Conservation (phyloP, 2,329 filamentous ascomycete genomes). For the Nigrospora osmanthi region DNA sequence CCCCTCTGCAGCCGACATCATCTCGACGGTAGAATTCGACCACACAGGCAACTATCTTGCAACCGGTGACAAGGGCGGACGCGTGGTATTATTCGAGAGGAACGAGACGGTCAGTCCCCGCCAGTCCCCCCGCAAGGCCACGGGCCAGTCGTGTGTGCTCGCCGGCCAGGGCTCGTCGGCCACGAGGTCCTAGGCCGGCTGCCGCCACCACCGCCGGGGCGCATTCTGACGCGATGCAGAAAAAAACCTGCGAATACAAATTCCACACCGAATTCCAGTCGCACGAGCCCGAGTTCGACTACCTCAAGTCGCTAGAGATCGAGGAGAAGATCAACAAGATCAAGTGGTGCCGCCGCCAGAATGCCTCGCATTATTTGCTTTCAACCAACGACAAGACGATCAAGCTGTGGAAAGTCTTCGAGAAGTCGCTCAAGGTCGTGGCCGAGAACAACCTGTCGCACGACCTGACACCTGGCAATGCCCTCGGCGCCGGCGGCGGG, state of each 20-base stretch:
- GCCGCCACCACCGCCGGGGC: too few species aligned
- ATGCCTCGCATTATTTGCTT: conserved; percentile 94
- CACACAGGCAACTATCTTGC: conserved; percentile 85
- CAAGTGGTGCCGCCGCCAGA: conserved; percentile 98
- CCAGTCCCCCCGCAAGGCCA: background rate
- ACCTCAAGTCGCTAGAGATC: conserved; percentile 97
- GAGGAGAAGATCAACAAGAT: conserved; percentile 99
- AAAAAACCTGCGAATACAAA: conserved; percentile 99
- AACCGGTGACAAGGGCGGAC: conserved; percentile 82
- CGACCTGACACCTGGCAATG: conserved; percentile 73
- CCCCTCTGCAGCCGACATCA: conserved; percentile 64
- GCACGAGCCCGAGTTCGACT: conserved; percentile 98
- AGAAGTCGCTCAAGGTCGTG: conserved; percentile 98
- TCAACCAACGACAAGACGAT: conserved; percentile 99
- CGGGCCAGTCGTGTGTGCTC: background rate
- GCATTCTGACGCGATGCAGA: conserved; percentile 43
- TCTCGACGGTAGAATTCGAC: conserved; percentile 85
- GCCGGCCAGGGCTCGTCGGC: too few species aligned
- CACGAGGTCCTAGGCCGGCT: too few species aligned
- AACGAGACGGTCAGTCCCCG: conserved; percentile 77
- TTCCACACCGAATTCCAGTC: conserved; percentile 99
- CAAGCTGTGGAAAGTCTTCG: conserved; percentile 99
- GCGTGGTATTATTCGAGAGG: conserved; percentile 80
- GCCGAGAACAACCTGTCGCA: conserved; percentile 97
- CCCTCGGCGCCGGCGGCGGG: conserved; percentile 65